Percentiles rank a stretch among this genome's conserved stretches.
phyloP scores from a whole-genome alignment of 495 filamentous ascomycete species.

The Copromyces sp. region DNA sequence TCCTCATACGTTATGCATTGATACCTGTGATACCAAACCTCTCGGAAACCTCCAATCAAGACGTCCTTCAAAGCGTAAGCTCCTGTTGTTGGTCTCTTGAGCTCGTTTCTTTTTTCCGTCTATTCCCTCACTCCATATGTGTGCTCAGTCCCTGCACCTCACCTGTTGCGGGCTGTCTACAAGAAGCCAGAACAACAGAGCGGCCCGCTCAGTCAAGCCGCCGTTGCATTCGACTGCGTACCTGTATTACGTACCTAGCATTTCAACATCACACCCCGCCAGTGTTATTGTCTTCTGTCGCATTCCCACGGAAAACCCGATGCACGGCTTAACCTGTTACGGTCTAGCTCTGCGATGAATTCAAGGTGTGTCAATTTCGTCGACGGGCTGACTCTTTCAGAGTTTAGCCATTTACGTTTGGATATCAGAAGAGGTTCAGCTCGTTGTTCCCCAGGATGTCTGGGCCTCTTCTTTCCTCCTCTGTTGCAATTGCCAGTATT shows the following conservation, averaged over 20 bases:
- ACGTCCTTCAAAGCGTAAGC: not conserved
- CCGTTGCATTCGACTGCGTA: constrained; percentile 15
- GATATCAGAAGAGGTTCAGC: not conserved
- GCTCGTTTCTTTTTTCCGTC: constrained; percentile 1
- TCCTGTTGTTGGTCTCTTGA: constrained; percentile 12
- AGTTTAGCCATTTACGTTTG: not conserved
- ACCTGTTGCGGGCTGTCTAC: not conserved
- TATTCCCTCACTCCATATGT: not conserved
- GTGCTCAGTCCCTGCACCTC: not conserved
- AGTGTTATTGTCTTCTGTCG: not conserved
- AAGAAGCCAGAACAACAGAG: constrained; percentile 3
- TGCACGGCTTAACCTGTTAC: not conserved
- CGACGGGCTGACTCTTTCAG: not conserved
- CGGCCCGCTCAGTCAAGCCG: constrained; percentile 14
- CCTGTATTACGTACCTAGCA: not conserved
- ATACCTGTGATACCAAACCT: constrained; percentile 24
- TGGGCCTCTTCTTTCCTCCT: not conserved
- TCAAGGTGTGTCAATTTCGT: not conserved
- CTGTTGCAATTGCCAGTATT: not conserved
- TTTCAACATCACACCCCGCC: not conserved
- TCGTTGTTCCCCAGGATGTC: not conserved
- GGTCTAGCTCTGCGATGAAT: not conserved
- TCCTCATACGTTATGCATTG: constrained; percentile 20
- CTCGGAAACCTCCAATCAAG: constrained; percentile 11
- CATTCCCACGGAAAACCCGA: not conserved